Base-by-base conservation (phyloP, 208 protist genomes). In the Crithidia thermophila region DNA sequence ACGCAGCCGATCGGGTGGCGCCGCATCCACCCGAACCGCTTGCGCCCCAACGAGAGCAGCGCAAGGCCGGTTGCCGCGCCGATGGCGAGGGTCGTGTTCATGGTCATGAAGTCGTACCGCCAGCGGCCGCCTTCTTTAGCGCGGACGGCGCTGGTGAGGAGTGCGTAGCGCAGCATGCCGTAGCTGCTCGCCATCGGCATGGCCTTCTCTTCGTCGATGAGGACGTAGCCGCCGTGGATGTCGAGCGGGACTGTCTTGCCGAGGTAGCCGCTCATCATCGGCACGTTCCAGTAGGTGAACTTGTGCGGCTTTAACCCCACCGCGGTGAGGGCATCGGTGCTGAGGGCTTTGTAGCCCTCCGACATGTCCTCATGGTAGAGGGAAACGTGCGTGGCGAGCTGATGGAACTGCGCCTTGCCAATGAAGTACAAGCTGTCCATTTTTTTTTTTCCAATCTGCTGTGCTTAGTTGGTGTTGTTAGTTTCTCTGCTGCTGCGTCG, bases 401-500 rank as follows among this genome's bases (percentile, higher is more conserved):
- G 85, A 55, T 91, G 83, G 55, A 94, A 94, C 76, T 94, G 88
- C 30, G 83, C 80, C 68, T 80, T 81, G 27, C 79, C 76, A 39
- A 87, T 78, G 21, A 83, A 82, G 69, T 85, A 94, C 20, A 94
- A 72, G 16, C 79, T 82, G 49, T 94, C 88, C 88, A 94, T 94
- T 13, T 21, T 52, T 9, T 21, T 42, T 31, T 33, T 25, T 18
- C n/a, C n/a, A n/a, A n/a, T n/a, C n/a, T n/a, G n/a, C n/a, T n/a
- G n/a, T n/a, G n/a, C n/a, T n/a, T n/a, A n/a, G n/a, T n/a, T n/a
- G n/a, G n/a, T n/a, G n/a, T n/a, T n/a, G n/a, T n/a, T n/a, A n/a
- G n/a, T n/a, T n/a, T n/a, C 9, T 58, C n/a, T 40, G 4, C 14
- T 70, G 13, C 39, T 43, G 39, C 16, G 16, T 43, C 13, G 10